Percentiles rank a stretch among this genome's conserved stretches.
These are phyloP conservation scores for Entamoeba moshkovskii DNA, from an alignment of 208 protist genomes.

Conservation along the genomic window DNA sequence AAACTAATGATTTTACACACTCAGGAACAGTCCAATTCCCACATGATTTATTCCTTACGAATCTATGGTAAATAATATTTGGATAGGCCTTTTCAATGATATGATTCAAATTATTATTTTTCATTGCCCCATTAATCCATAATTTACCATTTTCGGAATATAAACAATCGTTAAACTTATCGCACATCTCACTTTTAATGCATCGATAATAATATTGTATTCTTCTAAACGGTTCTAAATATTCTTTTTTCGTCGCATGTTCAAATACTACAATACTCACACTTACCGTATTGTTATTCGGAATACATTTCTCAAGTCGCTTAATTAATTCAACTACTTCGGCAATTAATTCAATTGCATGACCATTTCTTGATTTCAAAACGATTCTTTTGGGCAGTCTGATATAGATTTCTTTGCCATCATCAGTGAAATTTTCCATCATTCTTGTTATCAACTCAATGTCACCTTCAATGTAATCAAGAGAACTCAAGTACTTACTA, in stretches of 20 bases:
- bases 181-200: background rate
- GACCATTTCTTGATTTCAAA: background rate
- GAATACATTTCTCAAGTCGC: background rate
- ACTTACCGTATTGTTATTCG: background rate
- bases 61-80: background rate
- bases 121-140: background rate
- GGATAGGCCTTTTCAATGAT: background rate
- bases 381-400: background rate
- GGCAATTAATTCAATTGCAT: background rate
- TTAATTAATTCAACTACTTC: background rate
- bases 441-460: background rate
- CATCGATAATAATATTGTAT: background rate
- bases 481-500: background rate
- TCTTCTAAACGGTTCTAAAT: background rate
- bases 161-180: background rate
- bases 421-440: background rate
- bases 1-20: too few species aligned
- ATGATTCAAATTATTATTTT: background rate
- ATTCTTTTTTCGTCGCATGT: background rate
- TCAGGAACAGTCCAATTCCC: too few species aligned
- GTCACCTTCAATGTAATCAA: background rate
- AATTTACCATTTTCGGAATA: background rate
- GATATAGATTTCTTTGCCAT: background rate
- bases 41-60: too few species aligned
- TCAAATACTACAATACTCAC: background rate